Evolutionary conservation across 345 rosid species (phyloP).

Genomic region (Kernera saxatilis): DNA sequence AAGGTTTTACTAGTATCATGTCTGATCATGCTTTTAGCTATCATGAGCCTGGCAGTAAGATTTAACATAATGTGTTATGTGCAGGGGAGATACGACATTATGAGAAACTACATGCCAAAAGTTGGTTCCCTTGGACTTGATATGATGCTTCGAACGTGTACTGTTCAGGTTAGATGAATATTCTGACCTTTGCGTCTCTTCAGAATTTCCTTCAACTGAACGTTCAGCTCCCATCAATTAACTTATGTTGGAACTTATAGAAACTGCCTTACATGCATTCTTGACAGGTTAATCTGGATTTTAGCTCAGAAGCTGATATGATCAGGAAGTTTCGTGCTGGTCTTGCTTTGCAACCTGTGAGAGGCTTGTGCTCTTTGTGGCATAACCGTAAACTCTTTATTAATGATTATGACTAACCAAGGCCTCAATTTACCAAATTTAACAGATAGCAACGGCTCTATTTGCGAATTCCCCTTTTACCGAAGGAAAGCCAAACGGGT

Average conservation of each 20-base stretch:
- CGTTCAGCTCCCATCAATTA: background rate
- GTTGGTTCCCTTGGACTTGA: slow-evolving; percentile 95
- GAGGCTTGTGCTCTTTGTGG: slow-evolving; percentile 27
- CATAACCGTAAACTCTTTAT: background rate
- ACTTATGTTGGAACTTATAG: background rate
- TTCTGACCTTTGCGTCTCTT: background rate
- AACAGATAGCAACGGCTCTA: slow-evolving; percentile 96
- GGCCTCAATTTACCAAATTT: slow-evolving; percentile 32
- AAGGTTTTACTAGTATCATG: background rate
- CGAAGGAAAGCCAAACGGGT: slow-evolving; percentile 96
- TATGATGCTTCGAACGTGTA: slow-evolving; percentile 98
- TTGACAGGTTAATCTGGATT: slow-evolving; percentile 90
- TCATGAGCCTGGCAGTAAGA: background rate
- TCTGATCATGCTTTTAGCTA: background rate
- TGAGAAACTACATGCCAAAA: slow-evolving; percentile 98
- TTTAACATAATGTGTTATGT: slow-evolving; percentile 29
- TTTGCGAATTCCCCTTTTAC: slow-evolving; percentile 99
- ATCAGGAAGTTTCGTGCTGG: slow-evolving; percentile 92
- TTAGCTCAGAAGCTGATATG: slow-evolving; percentile 95
- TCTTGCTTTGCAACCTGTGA: slow-evolving; percentile 96
- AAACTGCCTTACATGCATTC: background rate
- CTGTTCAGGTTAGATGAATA: slow-evolving; percentile 78
- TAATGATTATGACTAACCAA: background rate
- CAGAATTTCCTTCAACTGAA: background rate
- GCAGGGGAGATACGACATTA: slow-evolving; percentile 97